Evolutionary conservation across 140 eudicot species (phyloP).

Genomic region (Ambrosia hybrid): DNA sequence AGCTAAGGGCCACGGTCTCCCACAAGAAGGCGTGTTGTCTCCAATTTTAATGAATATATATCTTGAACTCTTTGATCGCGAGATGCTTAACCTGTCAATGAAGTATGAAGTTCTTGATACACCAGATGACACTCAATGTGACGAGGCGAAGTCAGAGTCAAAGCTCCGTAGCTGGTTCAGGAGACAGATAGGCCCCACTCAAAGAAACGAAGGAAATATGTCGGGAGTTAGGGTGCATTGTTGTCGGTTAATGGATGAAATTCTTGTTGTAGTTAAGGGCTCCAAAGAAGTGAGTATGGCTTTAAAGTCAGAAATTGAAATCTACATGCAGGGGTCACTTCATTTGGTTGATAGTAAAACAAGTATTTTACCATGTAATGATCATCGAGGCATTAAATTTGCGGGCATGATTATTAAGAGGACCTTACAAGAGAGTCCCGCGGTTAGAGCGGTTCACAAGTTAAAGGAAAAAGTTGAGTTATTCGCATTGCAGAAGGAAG

Average conservation of each 20-base stretch:
- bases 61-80: slow-evolving; percentile 73
- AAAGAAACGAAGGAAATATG: slow-evolving; percentile 8
- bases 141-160: slow-evolving; percentile 54
- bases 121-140: slow-evolving; percentile 20
- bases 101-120: slow-evolving; percentile 64
- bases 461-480: slow-evolving; percentile 76
- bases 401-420: slow-evolving; percentile 59
- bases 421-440: slow-evolving; percentile 53
- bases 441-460: slow-evolving; percentile 75
- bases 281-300: slow-evolving; percentile 57
- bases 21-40: slow-evolving; percentile 84
- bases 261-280: slow-evolving; percentile 70
- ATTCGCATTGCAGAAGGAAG: slow-evolving; percentile 78
- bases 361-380: slow-evolving; percentile 48
- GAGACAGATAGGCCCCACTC: slow-evolving; percentile 54
- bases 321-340: slow-evolving; percentile 52
- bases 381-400: slow-evolving; percentile 54
- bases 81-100: slow-evolving; percentile 72
- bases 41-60: slow-evolving; percentile 82
- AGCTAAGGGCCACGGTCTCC: slow-evolving; percentile 91
- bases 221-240: slow-evolving; percentile 57
- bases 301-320: slow-evolving; percentile 68
- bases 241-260: slow-evolving; percentile 94
- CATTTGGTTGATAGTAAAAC: slow-evolving; percentile 41
- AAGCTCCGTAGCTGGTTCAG: slow-evolving; percentile 91